Percentiles rank a stretch among this genome's conserved stretches.
Conservation (phyloP, 2,329 filamentous ascomycete genomes). For the Cladosporium oxysporum region DNA sequence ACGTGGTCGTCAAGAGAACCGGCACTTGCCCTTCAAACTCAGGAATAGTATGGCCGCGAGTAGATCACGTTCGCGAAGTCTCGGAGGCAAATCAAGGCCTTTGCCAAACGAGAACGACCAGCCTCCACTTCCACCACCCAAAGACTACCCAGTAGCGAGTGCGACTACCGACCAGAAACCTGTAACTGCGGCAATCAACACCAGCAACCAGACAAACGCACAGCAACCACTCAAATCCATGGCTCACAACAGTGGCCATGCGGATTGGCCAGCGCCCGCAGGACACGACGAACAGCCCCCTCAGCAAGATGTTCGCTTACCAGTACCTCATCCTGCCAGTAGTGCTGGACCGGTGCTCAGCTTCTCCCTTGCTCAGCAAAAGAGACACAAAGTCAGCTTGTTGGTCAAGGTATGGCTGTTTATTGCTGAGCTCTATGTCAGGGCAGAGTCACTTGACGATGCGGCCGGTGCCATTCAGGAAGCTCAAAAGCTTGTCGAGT, state of each 20-base stretch:
- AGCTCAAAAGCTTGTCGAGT: conserved; percentile 73
- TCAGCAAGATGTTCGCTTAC: conserved; percentile 47
- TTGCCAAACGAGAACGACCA: conserved; percentile 13
- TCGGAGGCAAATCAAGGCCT: conserved; percentile 13
- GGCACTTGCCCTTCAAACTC: conserved; percentile 34
- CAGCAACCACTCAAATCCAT: conserved; percentile 42
- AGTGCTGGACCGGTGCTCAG: conserved; percentile 46
- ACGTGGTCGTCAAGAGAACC: conserved; percentile 39
- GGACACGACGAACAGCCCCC: conserved; percentile 45
- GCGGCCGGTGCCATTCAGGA: conserved; percentile 77
- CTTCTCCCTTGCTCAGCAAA: conserved; percentile 53
- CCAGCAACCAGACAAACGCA: conserved; percentile 31
- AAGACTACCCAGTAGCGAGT: conserved; percentile 7
- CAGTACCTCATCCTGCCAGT: conserved; percentile 41
- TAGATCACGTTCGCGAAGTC: conserved; percentile 16
- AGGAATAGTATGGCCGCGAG: conserved; percentile 8
- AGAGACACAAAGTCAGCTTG: conserved; percentile 57
- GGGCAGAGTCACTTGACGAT: conserved; percentile 78
- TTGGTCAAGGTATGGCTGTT: conserved; percentile 86
- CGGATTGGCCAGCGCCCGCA: conserved; percentile 39
- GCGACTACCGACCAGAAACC: conserved; percentile 19
- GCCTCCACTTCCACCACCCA: conserved; percentile 18
- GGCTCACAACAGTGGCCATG: conserved; percentile 43
- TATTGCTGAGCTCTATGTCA: conserved; percentile 83
- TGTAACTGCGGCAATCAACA: conserved; percentile 5